These are phyloP conservation scores for Candida peoriensis DNA, from an alignment of 805 yeast genomes.

Conservation along the genomic window DNA sequence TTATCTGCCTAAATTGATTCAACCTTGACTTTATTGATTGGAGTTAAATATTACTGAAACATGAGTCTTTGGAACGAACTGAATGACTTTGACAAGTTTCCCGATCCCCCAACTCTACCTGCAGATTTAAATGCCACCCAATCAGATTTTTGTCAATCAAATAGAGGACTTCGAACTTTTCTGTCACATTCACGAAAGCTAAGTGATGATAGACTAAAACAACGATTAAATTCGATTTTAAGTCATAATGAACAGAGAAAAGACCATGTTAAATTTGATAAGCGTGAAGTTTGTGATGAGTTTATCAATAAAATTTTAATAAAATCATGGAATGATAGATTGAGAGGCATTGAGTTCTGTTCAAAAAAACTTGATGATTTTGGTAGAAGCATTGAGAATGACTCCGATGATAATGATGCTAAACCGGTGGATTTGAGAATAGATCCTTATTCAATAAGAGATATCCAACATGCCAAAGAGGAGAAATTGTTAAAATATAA, in stretches of 20 bases:
- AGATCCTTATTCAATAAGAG: slow-evolving; percentile 49
- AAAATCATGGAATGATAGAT: slow-evolving; percentile 43
- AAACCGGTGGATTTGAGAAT: slow-evolving; percentile 29
- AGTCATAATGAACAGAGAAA: slow-evolving; percentile 20
- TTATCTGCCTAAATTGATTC: no score
- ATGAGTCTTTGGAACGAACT: slow-evolving; percentile 23
- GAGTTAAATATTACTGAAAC: no score
- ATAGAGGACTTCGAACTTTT: slow-evolving; percentile 32
- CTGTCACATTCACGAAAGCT: slow-evolving; percentile 30
- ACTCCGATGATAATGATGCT: slow-evolving; percentile 15
- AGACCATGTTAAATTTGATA: slow-evolving; percentile 3
- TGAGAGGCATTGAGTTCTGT: slow-evolving; percentile 38
- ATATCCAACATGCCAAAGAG: slow-evolving; percentile 27
- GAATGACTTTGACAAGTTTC: slow-evolving; percentile 16
- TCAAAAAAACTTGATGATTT: slow-evolving; percentile 26
- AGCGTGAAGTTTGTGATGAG: slow-evolving; percentile 27
- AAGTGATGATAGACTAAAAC: slow-evolving; percentile 42
- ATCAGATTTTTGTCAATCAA: slow-evolving; percentile 28
- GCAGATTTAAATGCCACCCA: background rate
- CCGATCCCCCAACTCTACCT: slow-evolving; percentile 21
- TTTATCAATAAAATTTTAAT: slow-evolving; percentile 33
- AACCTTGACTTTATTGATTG: no score
- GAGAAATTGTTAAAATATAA: slow-evolving; percentile 25
- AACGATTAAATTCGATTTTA: slow-evolving; percentile 35
- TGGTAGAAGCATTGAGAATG: slow-evolving; percentile 25